phyloP scores from a whole-genome alignment of 1,284 basidiomycete genomes.

The Phlebopus sp. region DNA sequence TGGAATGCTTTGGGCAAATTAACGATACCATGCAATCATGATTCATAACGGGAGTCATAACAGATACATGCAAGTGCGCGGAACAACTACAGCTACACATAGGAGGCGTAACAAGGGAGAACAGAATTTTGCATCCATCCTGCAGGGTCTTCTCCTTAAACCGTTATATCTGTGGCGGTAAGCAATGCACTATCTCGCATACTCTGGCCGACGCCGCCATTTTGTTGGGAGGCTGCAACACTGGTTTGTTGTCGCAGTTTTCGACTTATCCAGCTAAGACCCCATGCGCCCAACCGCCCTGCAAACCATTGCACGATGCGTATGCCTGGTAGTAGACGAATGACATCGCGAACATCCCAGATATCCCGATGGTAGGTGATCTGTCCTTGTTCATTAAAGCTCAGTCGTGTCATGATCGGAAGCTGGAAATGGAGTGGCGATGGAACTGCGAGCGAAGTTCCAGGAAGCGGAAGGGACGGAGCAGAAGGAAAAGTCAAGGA shows the following conservation, averaged over 20 bases:
- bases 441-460: slow-evolving; percentile 53
- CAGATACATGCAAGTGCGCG: too few relatives aligned
- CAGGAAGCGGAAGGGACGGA: slow-evolving; percentile 49
- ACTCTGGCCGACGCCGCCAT: background rate
- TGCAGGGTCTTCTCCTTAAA: slow-evolving; percentile 4
- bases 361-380: slow-evolving; percentile 73
- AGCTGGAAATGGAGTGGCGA: slow-evolving; percentile 71
- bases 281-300: slow-evolving; percentile 54
- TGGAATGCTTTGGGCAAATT: too few relatives aligned
- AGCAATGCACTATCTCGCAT: slow-evolving; percentile 16
- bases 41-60: too few relatives aligned
- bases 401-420: slow-evolving; percentile 63
- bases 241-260: slow-evolving; percentile 11
- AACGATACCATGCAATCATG: too few relatives aligned
- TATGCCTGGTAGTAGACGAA: slow-evolving; percentile 66
- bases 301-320: slow-evolving; percentile 64
- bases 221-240: slow-evolving; percentile 1
- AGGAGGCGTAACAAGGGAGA: too few relatives aligned
- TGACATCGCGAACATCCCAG: slow-evolving; percentile 70
- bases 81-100: too few relatives aligned
- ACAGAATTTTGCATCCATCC: too few relatives aligned
- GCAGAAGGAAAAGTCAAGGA: slow-evolving; percentile 27
- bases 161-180: slow-evolving; percentile 1
- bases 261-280: slow-evolving; percentile 43
- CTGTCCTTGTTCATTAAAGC: slow-evolving; percentile 71